Evolutionary conservation across 106 monocot species (phyloP), one percentile per base, ranked within the genome.

Genomic region (Allium cepa): DNA sequence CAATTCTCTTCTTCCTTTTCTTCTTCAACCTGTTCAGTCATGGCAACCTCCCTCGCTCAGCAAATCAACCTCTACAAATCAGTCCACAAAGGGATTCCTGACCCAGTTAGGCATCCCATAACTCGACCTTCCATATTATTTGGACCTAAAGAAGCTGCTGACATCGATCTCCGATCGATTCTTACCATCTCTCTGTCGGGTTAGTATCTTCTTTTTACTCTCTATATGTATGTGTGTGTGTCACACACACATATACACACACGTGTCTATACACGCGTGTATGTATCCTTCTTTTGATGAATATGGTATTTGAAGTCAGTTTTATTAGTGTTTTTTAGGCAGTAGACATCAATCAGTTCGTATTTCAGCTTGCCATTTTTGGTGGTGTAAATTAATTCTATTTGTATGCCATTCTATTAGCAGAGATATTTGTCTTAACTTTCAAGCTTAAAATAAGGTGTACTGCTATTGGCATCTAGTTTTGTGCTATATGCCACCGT

Each of bases 81-180:
- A 51, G 70, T 76, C 17, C 27, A 76, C 17, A 68, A 57, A n/a
- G 92, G 87, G 6, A 56, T 69, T 22, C 74, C 66, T 1, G 84
- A 75, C 49, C 71, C 80, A 18, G 18, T 70, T 59, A 60, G 76
- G 0, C 57, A 83, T 36, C 92, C 96, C 27, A 9, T 79, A 45
- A 89, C 82, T 10, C 89, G 89, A 22, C 97, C 97, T 16, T 92
- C 92, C 16, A 69, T 97, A 49, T 69, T 97, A 16, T 97, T 87
- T 71, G 84, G 78, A 53, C 76, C 92, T 46, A 92, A 89, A 64
- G 86, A 92, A 26, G 97, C 97, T 15, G 88, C 97, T 28, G 97
- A 97, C 60, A 78, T 89, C 70, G 92, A 97, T 67, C 76, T 84
- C 62, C 51, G 76, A 36, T 62, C 85, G 10, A 86, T 97, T 67